Evolutionary conservation across 2,329 filamentous ascomycete species (phyloP), one percentile per base, ranked within the genome.

Genomic region (Conoideocrella luteorostrata): DNA sequence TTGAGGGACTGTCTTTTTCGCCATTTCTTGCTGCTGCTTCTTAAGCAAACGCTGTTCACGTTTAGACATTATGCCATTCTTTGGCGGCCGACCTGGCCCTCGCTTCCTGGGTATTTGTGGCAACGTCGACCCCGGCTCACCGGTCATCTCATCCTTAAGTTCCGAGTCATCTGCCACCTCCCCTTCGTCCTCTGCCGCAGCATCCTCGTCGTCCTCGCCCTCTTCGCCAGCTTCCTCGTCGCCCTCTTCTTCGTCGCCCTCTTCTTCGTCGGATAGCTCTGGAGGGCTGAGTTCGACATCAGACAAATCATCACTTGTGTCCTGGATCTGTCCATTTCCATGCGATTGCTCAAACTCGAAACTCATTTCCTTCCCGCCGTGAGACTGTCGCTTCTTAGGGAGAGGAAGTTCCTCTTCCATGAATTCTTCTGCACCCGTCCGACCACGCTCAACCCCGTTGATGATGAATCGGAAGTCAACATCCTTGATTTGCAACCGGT

Each of bases 1-100:
- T 47, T 70, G 71, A 7, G 72, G 69, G 24, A 71, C 52, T 4
- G 69, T 73, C 56, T 77, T 74, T 62, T 73, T 74, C 18, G 70
- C 71, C 52, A 65, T 62, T 47, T 69, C 66, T 47, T 68, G 61
- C 45, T 69, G 65, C 43, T 65, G 62, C 60, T 82, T 84, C 64
- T 82, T 79, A 7, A 81, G 72, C 38, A 80, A 61, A 15, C 79
- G 72, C 52, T 82, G 75, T 55, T 89, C 83, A 45, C 86, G 74
- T 64, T 89, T 89, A 1, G 86, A 90, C 79, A 89, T 87, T 58
- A 88, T 76, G 22, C 86, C 86, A 56, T 90, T 86, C 66, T 90
- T 90, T 0, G 86, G 86, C 17, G 86, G 86, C 42, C 86, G 71
- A n/a, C 86, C 86, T 9, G 86, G 86, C 12, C 86, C 86, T 52